phyloP scores from a whole-genome alignment of 129 eudicot genomes.

The Mikania micrantha region DNA sequence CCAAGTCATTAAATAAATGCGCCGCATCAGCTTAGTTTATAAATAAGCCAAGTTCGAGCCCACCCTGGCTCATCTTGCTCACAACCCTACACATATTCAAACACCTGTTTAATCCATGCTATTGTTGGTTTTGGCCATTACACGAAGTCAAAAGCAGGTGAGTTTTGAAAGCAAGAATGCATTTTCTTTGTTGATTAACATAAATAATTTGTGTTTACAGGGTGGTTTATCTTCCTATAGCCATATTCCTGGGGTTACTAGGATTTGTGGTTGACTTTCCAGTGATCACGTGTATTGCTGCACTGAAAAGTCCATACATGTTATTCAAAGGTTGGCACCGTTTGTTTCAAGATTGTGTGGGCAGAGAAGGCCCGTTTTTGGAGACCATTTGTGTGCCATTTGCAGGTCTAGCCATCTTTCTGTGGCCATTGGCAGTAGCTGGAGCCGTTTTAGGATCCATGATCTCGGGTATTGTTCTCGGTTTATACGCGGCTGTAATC shows the following conservation, averaged over 20 bases:
- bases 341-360: constrained; percentile 81
- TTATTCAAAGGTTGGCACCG: constrained; percentile 90
- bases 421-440: constrained; percentile 93
- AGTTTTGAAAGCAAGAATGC: background rate
- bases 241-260: constrained; percentile 46
- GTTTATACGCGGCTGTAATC: constrained; percentile 76
- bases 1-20: too few relatives aligned
- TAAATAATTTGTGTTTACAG: constrained; percentile 30
- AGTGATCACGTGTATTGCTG: constrained; percentile 61
- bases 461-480: constrained; percentile 57
- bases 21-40: too few relatives aligned
- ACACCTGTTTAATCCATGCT: background rate
- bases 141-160: background rate
- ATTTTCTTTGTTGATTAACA: background rate
- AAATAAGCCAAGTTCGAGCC: too few relatives aligned
- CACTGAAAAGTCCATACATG: constrained; percentile 77
- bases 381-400: constrained; percentile 96
- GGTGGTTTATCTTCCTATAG: constrained; percentile 47
- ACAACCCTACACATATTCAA: too few relatives aligned
- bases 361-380: constrained; percentile 94
- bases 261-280: constrained; percentile 67
- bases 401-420: constrained; percentile 88
- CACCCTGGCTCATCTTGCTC: too few relatives aligned
- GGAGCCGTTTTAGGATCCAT: constrained; percentile 80
- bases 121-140: background rate